Base-by-base conservation (phyloP, 768 basidiomycete species). In the Russula olivacea region DNA sequence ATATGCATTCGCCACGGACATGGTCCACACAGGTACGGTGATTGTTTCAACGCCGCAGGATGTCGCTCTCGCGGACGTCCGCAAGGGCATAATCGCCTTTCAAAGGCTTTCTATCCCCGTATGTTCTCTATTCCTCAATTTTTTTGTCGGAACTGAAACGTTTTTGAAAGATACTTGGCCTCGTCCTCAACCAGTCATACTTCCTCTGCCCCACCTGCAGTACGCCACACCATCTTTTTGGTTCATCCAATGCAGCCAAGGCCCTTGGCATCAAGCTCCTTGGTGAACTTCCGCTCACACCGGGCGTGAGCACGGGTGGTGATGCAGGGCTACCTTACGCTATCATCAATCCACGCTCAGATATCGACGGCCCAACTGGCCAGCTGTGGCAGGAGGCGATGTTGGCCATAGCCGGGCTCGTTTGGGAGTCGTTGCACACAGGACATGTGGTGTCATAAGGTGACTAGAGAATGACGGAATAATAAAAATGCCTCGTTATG, bases 21-120 rank as follows among this genome's bases (percentile, higher is more conserved):
- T 17, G 14, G 25, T n/a, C 6, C 48, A 11, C 19, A 10, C 69
- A 98, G 95, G 93, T 12, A 85, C 92, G 0, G 87, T 99, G 2
- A 91, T 99, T 61, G 87, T 98, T 2, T 96, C 94, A 0, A 98
- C 96, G 8, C 95, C 96, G 0, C 96, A 99, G 73, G 90, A 96
- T 68, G 89, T 98, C 38, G 90, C 95, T 3, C 79, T 98, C 5
- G 80, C 90, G 5, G 96, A 98, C 71, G 93, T 93, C 1, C 81
- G 91, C 63, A 95, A 95, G 68, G 95, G 96, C 0, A 89, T 98
- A 25, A 81, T 87, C 9, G 96, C 96, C 92, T 87, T 98, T 71
- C 83, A 83, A 58, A 97, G 95, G 74, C 81, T 98, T 10, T 79
- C 81, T 19, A 86, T 98, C 1, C 95, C 96, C 0, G 93, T 96